Evolutionary conservation across 768 basidiomycete genomes (phyloP), one percentile per base, ranked within the genome.

Genomic region (Piloderma croceum): DNA sequence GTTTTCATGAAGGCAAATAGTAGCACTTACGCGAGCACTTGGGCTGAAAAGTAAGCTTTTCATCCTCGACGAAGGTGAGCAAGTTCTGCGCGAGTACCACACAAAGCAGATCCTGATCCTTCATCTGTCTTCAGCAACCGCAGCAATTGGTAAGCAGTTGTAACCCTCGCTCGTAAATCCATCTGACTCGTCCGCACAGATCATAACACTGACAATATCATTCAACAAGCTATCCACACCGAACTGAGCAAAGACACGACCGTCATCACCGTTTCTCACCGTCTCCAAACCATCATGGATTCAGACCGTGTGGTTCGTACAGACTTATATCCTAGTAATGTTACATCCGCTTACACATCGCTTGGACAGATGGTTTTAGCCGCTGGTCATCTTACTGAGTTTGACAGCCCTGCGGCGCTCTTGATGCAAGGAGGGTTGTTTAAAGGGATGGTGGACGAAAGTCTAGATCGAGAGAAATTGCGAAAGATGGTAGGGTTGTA

Each of bases 241-340:
- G 68, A 67, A 45, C 51, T 76, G 5, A 57, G 53, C 7, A 29
- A 15, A 29, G 56, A 56, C 15, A 66, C 67, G 1, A 81, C 79
- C 0, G 57, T 81, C 15, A 60, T 81, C 22, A 79, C 76, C 13
- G 68, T 82, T 27, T 80, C 79, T 1, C 77, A 80, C 53, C 68
- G 79, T n/a, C 51, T 76, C 5, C 67, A 70, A 42, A 80, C 73
- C 6, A 73, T 81, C 44, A 77, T 77, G 64, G 77, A 79, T 38
- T 73, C 76, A 4, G 78, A 81, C 52, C 73, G 74, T 48, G 74
- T 81, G 31, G 65, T 79, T 42, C 36, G 60, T 49, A 13, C 19
- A 7, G 7, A 5, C 27, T 29, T 29, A 15, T 9, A 15, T n/a
- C n/a, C 27, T 29, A 9, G 10, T 15, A 9, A 15, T 9, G 27